Conservation (phyloP, 78 protist genomes). For the Cavenderia fasciculata region DNA sequence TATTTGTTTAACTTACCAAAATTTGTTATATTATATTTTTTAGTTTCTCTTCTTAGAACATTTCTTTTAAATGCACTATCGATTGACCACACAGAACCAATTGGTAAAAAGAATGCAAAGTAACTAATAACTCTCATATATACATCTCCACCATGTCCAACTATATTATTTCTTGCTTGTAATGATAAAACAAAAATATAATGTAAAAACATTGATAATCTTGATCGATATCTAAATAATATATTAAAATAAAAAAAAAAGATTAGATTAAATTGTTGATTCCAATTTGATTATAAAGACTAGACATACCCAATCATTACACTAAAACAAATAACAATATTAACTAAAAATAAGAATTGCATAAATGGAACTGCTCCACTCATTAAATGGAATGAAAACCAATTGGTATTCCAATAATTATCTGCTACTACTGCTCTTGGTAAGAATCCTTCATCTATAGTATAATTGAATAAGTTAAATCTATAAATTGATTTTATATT, state of each 20-base stretch:
- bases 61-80: conserved; percentile 63
- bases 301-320: conserved; percentile 32
- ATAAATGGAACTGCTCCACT: conserved; percentile 34
- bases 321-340: conserved; percentile 3
- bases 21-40: conserved; percentile 1
- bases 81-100: conserved; percentile 39
- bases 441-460: conserved; percentile 56
- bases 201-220: conserved; percentile 47
- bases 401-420: background rate
- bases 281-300: too few relatives aligned
- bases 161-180: conserved; percentile 55
- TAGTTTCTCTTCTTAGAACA: conserved; percentile 13
- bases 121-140: conserved; percentile 26
- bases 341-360: conserved; percentile 22
- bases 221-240: conserved; percentile 14
- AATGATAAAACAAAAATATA: conserved; percentile 34
- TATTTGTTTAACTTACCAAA: conserved; percentile 1
- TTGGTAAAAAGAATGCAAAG: conserved; percentile 55
- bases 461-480: background rate
- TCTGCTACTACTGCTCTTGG: background rate
- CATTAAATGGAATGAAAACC: conserved; percentile 42
- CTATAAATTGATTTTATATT: background rate
- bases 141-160: conserved; percentile 74
- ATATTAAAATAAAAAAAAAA: background rate
- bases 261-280: too few relatives aligned